Evolutionary conservation across 129 eudicot genomes (phyloP), one percentile per base, ranked within the genome.

Genomic region (Flaveria sonorensis): DNA sequence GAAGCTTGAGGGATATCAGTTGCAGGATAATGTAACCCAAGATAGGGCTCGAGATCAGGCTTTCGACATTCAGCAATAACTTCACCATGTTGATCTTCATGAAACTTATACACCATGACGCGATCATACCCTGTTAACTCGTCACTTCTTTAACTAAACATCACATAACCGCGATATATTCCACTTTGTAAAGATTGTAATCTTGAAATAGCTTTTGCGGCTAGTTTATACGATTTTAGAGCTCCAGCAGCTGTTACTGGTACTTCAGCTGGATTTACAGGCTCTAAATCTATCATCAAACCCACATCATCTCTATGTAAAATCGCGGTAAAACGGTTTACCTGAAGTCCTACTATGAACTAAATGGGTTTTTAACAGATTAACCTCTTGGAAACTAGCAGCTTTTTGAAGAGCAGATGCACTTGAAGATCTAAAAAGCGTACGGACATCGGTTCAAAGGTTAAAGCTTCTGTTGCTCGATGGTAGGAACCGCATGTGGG

Each of bases 1-100:
- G 97, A 87, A 78, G 97, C 97, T 80, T 92, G 97, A 12, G 97
- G 97, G 59, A 92, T 88, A 84, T 92, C 97, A 1, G 97, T 92
- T 9, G 97, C 93, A 10, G 97, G 97, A 64, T 92, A 92, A 78
- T 92, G 97, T 71, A 92, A 79, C 36, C 97, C 97, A 39, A 92
- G 88, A 88, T 89, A 92, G 11, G 96, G 92, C 30, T 89, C 97
- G 10, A 88, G 79, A 11, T 81, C 93, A 23, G 86, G 83, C 70
- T 80, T 84, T 10, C 75, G 78, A 28, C 83, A 81, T 80, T 92
- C 97, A 0, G 97, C 91, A 47, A 92, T 59, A 59, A 92, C 96
- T 67, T 92, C 97, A 28, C 97, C 97, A 26, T 92, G 97, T 72
- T 89, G 93, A 53, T 92, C 97, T 69, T 92, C 97, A 45, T 92